Evolutionary conservation across 2,329 filamentous ascomycete species (phyloP), one percentile per base, ranked within the genome.

Genomic region (Penicillium rolfsii): DNA sequence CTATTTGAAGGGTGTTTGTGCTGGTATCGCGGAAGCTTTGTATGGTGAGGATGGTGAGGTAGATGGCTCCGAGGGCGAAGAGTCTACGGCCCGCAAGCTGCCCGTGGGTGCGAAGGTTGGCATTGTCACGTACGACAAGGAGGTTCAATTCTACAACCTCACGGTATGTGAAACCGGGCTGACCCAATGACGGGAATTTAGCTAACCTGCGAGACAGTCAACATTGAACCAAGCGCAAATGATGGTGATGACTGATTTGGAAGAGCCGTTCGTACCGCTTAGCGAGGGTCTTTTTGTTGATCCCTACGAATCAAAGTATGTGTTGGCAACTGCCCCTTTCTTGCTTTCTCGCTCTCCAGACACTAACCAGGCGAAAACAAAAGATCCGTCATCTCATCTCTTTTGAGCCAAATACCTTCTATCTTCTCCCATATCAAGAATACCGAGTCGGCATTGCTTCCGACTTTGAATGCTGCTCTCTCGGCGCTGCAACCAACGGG

Each of bases 81-180:
- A 78, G 4, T 66, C 83, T 67, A 80, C 84, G 55, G 82, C 80
- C 57, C 80, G 78, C 63, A 82, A 78, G 64, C 82, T 97, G 70
- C 91, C 95, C 0, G 81, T 86, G 56, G 93, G 92, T 12, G 87
- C 91, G 52, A 97, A 92, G 80, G 88, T 99, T 63, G 95, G 94
- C 53, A 97, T 99, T 74, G 88, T 98, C 64, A 97, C 95, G 1
- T 99, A 90, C 75, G 95, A 99, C 80, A 94, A 92, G 77, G 93
- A 97, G 70, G 90, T 99, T 61, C 95, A 99, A 74, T 99, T 98
- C 76, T 99, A 98, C 82, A 98, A 98, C 72, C 87, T 97, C 70
- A 92, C 89, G 71, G 88, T 91, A 81, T 80, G 89, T 84, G 36
- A 55, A 57, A 4, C 38, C 14, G 14, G 11, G 16, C 5, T 24